These are phyloP conservation scores for Metarhizium album DNA, from an alignment of 2,329 filamentous ascomycete genomes.

Conservation along the genomic window DNA sequence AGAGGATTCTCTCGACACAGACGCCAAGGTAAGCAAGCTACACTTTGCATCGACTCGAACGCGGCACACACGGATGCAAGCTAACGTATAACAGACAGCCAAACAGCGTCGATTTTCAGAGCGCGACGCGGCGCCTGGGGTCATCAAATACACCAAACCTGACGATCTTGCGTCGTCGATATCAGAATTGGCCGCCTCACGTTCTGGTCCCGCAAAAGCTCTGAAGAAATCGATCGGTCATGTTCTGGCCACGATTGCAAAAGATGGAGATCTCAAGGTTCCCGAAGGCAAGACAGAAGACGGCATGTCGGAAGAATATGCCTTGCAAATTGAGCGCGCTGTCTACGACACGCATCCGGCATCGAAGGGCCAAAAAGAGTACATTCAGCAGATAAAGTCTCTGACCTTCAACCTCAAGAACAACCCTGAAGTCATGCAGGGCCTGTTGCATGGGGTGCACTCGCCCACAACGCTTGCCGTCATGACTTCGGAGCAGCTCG, in stretches of 20 bases:
- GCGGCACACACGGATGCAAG: background rate
- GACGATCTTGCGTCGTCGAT: conserved; percentile 40
- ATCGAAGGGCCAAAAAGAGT: conserved; percentile 35
- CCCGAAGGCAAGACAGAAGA: conserved; percentile 53
- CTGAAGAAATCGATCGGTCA: conserved; percentile 59
- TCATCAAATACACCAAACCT: conserved; percentile 36
- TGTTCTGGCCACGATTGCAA: conserved; percentile 55
- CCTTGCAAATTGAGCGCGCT: conserved; percentile 69
- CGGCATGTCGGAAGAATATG: conserved; percentile 56
- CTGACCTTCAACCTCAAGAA: conserved; percentile 82
- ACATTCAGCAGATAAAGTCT: conserved; percentile 56
- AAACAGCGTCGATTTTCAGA: conserved; percentile 46
- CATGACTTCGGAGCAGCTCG: conserved; percentile 86
- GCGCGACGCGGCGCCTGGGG: conserved; percentile 26
- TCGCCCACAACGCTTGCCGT: conserved; percentile 67
- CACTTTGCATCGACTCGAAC: background rate
- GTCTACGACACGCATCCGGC: conserved; percentile 45
- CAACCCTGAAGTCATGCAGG: conserved; percentile 67
- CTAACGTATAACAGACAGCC: conserved; percentile 21
- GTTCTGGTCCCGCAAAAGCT: conserved; percentile 59
- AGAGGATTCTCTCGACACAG: conserved; percentile 44
- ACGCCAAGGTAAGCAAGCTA: conserved; percentile 34
- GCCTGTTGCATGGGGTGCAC: conserved; percentile 62
- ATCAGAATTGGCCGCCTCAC: conserved; percentile 46
- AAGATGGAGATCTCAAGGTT: conserved; percentile 51